Evolutionary conservation across 495 filamentous ascomycete species (phyloP), one percentile per base, ranked within the genome.

Genomic region (Chlorociboria aeruginascens): DNA sequence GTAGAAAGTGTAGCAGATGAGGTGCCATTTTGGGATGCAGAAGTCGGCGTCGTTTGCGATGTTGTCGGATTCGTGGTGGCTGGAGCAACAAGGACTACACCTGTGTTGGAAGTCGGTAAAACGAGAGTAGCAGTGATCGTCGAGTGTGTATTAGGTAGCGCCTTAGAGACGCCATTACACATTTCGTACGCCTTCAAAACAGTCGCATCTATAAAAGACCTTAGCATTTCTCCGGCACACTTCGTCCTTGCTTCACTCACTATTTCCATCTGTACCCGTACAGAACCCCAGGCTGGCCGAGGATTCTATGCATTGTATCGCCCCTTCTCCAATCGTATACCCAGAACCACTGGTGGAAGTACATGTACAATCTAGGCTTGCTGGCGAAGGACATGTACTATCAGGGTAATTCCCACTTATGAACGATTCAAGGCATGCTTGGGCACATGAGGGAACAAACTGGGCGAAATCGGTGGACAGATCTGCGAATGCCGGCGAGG

Each of bases 311-410:
- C 84, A 89, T 49, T 74, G 71, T 46, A 84, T 58, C 8, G 74
- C 79, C 7, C 70, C 81, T 61, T 86, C 83, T 9, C 82, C 83
- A 40, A 89, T 46, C 0, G 83, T 85, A 48, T 80, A 80, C 30
- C 79, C 81, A 47, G 71, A 73, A 9, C 55, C 59, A n/a, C 75
- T 81, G 39, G 67, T 67, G 34, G 70, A 69, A 32, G 65, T 63
- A 57, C 84, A 89, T 8, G 87, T 65, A 55, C 82, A 87, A 51
- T 66, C 62, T 50, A 84, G 58, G 35, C 76, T 66, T 32, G 69
- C 68, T 14, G 63, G 62, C 43, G 57, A 53, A n/a, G 68, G 66
- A 59, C 76, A 80, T 49, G 56, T 58, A 47, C 63, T 63, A 11
- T 54, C 54, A 37, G 69, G 67, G 54, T 79, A 85, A 60, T 82